Conservation (phyloP, 306 rosid species). For the Vachellia collinsii region DNA sequence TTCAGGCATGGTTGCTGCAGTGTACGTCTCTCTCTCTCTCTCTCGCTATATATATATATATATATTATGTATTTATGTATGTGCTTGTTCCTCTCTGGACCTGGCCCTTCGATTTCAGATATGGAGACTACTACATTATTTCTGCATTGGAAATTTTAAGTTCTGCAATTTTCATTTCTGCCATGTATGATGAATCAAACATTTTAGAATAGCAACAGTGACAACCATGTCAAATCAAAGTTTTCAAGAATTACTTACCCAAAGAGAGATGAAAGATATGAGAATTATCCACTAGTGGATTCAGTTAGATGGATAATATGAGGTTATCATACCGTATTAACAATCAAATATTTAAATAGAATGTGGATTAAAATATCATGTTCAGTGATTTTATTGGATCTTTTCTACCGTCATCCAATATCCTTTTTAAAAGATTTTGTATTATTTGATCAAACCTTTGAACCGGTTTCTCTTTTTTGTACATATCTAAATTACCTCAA, state of each 20-base stretch:
- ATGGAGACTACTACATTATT: neutral
- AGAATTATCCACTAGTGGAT: no score
- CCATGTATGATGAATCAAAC: neutral
- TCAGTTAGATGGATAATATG: no score
- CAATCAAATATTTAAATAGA: no score
- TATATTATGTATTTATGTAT: neutral
- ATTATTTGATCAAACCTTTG: no score
- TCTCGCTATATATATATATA: neutral
- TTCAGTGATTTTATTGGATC: no score
- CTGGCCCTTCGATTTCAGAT: neutral
- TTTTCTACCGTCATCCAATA: no score
- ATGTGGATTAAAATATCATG: no score
- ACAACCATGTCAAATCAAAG: neutral
- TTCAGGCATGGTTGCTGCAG: slow-evolving; percentile 86
- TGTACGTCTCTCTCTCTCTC: slow-evolving; percentile 40
- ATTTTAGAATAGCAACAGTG: neutral
- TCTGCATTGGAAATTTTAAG: neutral
- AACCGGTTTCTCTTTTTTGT: no score
- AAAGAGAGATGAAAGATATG: no score
- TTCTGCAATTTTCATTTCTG: neutral
- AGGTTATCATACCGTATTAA: no score
- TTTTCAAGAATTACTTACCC: neutral
- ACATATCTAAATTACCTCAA: no score
- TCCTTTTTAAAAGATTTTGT: no score
- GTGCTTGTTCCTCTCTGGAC: neutral